These are phyloP conservation scores for Hydnum rufescens DNA, from an alignment of 768 basidiomycete genomes.

Conservation along the genomic window DNA sequence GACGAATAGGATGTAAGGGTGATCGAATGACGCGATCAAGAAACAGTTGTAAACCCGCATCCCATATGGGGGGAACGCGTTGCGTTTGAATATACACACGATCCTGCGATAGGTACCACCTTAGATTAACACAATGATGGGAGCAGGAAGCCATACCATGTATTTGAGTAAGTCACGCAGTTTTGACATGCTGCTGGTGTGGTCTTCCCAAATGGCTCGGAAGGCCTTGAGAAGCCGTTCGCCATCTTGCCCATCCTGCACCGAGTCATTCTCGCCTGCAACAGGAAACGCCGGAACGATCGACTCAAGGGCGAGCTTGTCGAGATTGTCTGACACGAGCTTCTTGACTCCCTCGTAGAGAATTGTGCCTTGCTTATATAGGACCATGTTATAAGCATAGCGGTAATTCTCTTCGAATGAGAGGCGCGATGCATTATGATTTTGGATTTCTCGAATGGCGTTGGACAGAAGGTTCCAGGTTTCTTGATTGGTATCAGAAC, in stretches of 20 bases:
- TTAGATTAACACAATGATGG: background rate
- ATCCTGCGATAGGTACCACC: slow-evolving; percentile 34
- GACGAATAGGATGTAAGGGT: slow-evolving; percentile 49
- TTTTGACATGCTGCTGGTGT: slow-evolving; percentile 72
- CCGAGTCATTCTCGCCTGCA: slow-evolving; percentile 34
- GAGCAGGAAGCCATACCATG: slow-evolving; percentile 45
- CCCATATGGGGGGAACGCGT: slow-evolving; percentile 60
- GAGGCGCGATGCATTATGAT: slow-evolving; percentile 75
- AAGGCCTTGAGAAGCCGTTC: slow-evolving; percentile 71
- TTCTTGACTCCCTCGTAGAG: slow-evolving; percentile 70
- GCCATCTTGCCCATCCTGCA: slow-evolving; percentile 63
- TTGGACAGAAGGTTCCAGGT: slow-evolving; percentile 64
- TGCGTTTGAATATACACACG: slow-evolving; percentile 63
- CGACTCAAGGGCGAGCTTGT: slow-evolving; percentile 49
- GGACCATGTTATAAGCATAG: slow-evolving; percentile 86
- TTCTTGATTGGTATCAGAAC: slow-evolving; percentile 22
- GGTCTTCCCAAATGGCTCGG: slow-evolving; percentile 82
- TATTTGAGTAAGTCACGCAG: slow-evolving; percentile 83
- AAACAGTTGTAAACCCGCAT: slow-evolving; percentile 69
- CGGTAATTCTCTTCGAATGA: slow-evolving; percentile 89
- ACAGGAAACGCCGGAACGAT: slow-evolving; percentile 74
- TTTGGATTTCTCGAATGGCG: slow-evolving; percentile 88
- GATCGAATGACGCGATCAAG: slow-evolving; percentile 48
- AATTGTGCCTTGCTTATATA: slow-evolving; percentile 63
- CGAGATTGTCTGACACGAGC: slow-evolving; percentile 67